Evolutionary conservation across 129 eudicot species (phyloP), one percentile per base, ranked within the genome.

Genomic region (Ambrosia artemisiifolia): DNA sequence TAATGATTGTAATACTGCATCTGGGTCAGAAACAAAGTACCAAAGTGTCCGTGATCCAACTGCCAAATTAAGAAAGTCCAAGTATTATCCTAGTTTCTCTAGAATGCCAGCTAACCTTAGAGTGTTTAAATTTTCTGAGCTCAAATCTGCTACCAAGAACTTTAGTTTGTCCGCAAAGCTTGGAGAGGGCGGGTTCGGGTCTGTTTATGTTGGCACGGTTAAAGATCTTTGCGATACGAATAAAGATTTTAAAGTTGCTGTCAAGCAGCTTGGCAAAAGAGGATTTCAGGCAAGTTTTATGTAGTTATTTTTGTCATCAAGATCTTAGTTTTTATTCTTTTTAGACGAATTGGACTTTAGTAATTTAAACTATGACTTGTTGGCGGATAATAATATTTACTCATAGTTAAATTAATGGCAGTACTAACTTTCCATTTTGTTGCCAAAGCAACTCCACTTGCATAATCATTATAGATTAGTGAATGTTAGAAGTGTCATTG

Each of bases 131-230:
- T 77, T 75, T 67, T 79, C 89, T 13, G 98, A 94, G 56, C 86
- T 94, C 70, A 94, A 88, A 68, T 65, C 83, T 12, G 90, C 82
- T 51, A 87, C 98, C 46, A 90, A 84, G 79, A 85, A 85, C 75
- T 94, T 94, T 65, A 83, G 81, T 63, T 80, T 88, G 0, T 75
- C 91, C 14, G 54, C 91, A 36, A 94, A 88, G 81, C 84, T 94
- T 18, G 97, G 98, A 28, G 98, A 94, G 70, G 98, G 98, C 38
- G 98, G 98, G 40, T 94, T 94, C 71, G 97, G 98, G 50, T 86
- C 89, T 71, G 98, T 94, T 28, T 94, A 66, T 67, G 81, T 57
- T 49, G 96, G 96, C 16, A 70, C 77, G 6, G 78, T 94, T 13
- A 94, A 83, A 80, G 75, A 68, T 49, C 75, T 73, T 11, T 84